phyloP scores from a whole-genome alignment of 129 eudicot genomes.

The Chrysanthemum makinoi region DNA sequence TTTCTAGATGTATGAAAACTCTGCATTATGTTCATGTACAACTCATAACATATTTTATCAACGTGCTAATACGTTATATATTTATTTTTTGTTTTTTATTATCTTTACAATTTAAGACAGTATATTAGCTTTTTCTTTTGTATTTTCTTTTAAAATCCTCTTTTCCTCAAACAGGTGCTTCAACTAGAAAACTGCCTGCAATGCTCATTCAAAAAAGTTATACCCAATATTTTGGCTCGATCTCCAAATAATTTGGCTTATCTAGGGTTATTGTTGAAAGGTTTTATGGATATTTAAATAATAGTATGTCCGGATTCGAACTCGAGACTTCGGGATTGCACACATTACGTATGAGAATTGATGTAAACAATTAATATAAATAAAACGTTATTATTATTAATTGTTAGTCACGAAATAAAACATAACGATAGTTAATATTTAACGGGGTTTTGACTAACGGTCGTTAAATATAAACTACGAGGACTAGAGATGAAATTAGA shows the following conservation, averaged over 20 bases:
- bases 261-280: no score
- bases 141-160: constrained; percentile 7
- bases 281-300: no score
- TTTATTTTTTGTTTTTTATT: neutral
- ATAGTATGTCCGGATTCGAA: no score
- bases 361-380: no score
- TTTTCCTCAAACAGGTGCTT: constrained; percentile 48
- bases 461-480: no score
- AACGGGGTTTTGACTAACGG: no score
- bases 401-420: no score
- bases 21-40: neutral
- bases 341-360: no score
- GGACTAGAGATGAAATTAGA: no score
- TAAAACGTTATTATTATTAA: no score
- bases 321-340: no score
- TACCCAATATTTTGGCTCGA: constrained; percentile 22
- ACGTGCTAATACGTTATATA: neutral
- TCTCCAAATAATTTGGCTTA: constrained; percentile 34
- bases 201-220: constrained; percentile 35
- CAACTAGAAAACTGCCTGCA: constrained; percentile 57
- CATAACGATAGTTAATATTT: no score
- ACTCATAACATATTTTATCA: constrained; percentile 5
- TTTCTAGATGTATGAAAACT: neutral
- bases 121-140: neutral
- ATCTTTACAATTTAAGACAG: neutral